Base-by-base conservation (phyloP, 2,329 filamentous ascomycete species). In the Monosporascus sp. region DNA sequence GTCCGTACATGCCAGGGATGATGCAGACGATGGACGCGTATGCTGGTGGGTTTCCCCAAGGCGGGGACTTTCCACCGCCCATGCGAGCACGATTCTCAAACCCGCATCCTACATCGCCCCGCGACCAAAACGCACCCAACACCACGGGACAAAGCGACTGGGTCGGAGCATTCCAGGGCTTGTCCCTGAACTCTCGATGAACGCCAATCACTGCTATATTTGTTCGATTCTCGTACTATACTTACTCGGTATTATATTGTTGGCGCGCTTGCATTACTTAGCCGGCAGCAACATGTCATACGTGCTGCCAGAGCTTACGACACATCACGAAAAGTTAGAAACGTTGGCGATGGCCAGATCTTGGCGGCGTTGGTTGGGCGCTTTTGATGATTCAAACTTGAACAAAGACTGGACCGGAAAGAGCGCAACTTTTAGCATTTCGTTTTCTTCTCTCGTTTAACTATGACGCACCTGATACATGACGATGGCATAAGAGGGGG, bases 171-270 rank as follows among this genome's bases (percentile, higher is more conserved):
- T 90, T 90, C 67, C 87, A 91, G 67, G 82, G 87, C 9, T 73
- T 91, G 19, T 91, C 88, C 2, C 78, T 91, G 58, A 88, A 88
- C 64, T 81, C 82, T 59, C 79, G 80, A 56, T 83, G 52, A 62
- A 50, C 37, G 22, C n/a, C 47, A 19, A 17, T 26, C 38, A 47
- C 27, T 43, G 43, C 53, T 52, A 27, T 54, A 55, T 50, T 54
- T 52, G 51, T 64, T 64, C 54, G 34, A 55, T 66, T 69, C 62
- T 66, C 63, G 63, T 68, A 65, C 48, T 60, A 66, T 66, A 64
- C 48, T 66, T 66, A 46, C 48, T 44, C 53, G 51, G 53, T 54
- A 56, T 49, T 52, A 58, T 59, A 58, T 27, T 49, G 24, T 48
- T 49, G 50, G 51, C 56, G 56, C 47, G 54, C 54, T 53, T 59